Base-by-base conservation (phyloP, 176 grass and related monocot species). In the Oryza longistaminata region DNA sequence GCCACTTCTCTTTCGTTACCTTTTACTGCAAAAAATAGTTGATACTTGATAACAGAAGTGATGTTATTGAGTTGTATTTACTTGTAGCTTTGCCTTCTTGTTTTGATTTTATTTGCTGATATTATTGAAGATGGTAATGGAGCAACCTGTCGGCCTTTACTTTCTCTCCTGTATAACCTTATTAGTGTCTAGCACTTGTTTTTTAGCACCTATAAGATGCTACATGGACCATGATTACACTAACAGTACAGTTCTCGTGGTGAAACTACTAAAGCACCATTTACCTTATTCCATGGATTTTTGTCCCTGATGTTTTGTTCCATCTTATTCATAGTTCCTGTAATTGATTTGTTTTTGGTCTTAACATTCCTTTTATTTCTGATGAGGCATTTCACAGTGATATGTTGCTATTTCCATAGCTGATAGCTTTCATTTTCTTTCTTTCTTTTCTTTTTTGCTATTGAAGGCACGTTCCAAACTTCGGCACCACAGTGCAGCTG, bases 401-500 rank as follows among this genome's bases (percentile, higher is more conserved):
- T 43, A 66, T 45, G 49, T 79, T 79, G 69, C 50, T 29, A 68
- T 79, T 83, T 91, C 48, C 69, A 60, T 35, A 53, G 45, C 33
- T 90, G 26, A 72, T 27, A 21, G 33, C 66, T 86, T 86, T 87
- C 70, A 16, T 80, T 39, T 86, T 55, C 5, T 5, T 76, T 40
- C 1, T 8, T 21, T 61, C 9, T 21, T 40, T 8, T 31, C 29
- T 31, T 8, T 21, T 61, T 60, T 21, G 55, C 24, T 78, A 46
- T 77, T 81, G 39, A 86, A 98, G 96, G 96, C 93, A 66, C 90
- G 96, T 43, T 88, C 91, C 76, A 98, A 98, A 81, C 91, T 98
- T 48, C 87, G 96, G 6, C 96, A 98, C 73, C 93, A 98, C 64
- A 98, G 64, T 95, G 96, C 96, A 81, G 93, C 96, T 66, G 88